A percentile compares a stretch with the other conserved stretches of the same genome.
These are phyloP conservation scores for Xylaria multiplex DNA, from an alignment of 2,329 filamentous ascomycete genomes.

Conservation along the genomic window DNA sequence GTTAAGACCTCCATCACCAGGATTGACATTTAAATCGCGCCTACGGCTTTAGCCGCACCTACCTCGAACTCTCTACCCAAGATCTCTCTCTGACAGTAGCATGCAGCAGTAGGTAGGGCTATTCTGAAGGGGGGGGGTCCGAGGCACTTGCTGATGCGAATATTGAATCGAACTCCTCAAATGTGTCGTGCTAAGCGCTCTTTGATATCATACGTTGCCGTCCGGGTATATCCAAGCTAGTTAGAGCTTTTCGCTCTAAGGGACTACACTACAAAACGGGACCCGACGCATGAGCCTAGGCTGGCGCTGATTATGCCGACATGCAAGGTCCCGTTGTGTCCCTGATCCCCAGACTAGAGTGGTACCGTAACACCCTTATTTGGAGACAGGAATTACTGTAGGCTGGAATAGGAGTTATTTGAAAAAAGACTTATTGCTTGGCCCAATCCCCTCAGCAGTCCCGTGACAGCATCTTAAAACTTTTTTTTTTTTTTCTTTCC, in stretches of 20 bases:
- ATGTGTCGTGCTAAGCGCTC: slow-evolving; percentile 17
- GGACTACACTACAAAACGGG: slow-evolving; percentile 21
- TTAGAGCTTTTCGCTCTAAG: background rate
- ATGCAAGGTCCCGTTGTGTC: slow-evolving; percentile 31
- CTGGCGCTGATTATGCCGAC: slow-evolving; percentile 24
- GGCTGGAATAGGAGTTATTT: slow-evolving; percentile 14
- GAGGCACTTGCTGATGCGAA: slow-evolving; percentile 11
- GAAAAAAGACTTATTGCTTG: background rate
- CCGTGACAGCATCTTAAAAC: slow-evolving; percentile 8
- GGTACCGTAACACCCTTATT: slow-evolving; percentile 15
- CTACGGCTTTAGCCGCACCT: slow-evolving; percentile 24
- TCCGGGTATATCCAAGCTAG: slow-evolving; percentile 16
- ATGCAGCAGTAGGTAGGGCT: slow-evolving; percentile 8
- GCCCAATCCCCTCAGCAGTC: slow-evolving; percentile 9
- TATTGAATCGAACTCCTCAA: background rate
- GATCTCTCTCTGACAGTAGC: background rate
- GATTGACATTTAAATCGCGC: slow-evolving; percentile 12
- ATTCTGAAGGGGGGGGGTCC: slow-evolving; percentile 4
- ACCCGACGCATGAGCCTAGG: slow-evolving; percentile 25
- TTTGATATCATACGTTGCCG: slow-evolving; percentile 17
- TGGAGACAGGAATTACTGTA: slow-evolving; percentile 6
- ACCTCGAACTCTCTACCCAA: slow-evolving; percentile 1
- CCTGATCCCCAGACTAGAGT: slow-evolving; percentile 32
- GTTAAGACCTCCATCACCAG: slow-evolving; percentile 20
- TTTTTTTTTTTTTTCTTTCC: background rate